Percentiles rank a stretch among this genome's conserved stretches.
Conservation (phyloP, 1,139 yeast species). For the Pichia sp. region DNA sequence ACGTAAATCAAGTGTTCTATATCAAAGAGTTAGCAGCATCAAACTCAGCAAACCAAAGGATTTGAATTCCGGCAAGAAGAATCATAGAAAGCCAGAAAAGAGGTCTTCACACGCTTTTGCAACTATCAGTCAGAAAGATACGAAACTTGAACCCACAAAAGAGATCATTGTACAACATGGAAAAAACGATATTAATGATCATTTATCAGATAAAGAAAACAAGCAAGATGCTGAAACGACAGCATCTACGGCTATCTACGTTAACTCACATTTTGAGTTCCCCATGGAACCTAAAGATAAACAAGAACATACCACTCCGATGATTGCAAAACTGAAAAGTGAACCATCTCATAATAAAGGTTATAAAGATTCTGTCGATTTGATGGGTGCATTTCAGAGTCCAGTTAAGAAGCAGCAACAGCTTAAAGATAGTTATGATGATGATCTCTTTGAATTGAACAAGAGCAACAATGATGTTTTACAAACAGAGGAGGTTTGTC, state of each 20-base stretch:
- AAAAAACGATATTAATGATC: not conserved
- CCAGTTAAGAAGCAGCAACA: not conserved
- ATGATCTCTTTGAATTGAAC: constrained; percentile 13
- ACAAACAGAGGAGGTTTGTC: too few species aligned
- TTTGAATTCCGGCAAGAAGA: constrained; percentile 10
- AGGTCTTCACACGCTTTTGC: constrained; percentile 5
- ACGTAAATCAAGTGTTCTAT: constrained; percentile 7
- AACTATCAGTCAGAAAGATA: not conserved
- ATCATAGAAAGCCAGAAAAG: not conserved
- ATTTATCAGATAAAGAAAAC: not conserved
- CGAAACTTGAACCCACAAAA: not conserved
- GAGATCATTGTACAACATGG: not conserved
- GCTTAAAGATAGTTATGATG: constrained; percentile 4
- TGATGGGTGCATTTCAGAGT: constrained; percentile 7
- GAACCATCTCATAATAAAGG: constrained; percentile 4
- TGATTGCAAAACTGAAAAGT: constrained; percentile 7
- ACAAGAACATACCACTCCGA: constrained; percentile 1
- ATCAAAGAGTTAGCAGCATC: constrained; percentile 1
- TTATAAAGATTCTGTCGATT: constrained; percentile 13
- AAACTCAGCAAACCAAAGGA: constrained; percentile 1
- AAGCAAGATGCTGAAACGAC: constrained; percentile 7
- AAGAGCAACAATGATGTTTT: not conserved
- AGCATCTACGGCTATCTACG: constrained; percentile 20
- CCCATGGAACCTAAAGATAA: constrained; percentile 14
- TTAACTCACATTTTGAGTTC: constrained; percentile 23